Evolutionary conservation across 202 grass and related monocot species (phyloP).

Genomic region (Musa balbisiana): DNA sequence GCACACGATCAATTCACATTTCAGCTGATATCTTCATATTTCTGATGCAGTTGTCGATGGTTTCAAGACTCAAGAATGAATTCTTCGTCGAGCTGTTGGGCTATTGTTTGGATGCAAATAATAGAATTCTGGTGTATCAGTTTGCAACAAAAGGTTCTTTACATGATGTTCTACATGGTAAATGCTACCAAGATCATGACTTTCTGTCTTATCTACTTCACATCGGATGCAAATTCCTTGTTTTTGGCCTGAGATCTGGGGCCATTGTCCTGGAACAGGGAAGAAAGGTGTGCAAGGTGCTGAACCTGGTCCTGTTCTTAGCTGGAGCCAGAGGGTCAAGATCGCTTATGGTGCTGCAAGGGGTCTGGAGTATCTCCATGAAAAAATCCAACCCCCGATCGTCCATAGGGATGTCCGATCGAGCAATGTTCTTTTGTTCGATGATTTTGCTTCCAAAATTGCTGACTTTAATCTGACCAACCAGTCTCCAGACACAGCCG

Average conservation of each 20-base stretch:
- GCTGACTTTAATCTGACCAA: slow-evolving; percentile 93
- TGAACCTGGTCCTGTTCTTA: slow-evolving; percentile 49
- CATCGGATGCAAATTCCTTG: not conserved
- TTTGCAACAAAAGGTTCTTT: slow-evolving; percentile 69
- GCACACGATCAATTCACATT: not conserved
- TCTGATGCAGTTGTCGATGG: slow-evolving; percentile 46
- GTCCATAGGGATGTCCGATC: slow-evolving; percentile 85
- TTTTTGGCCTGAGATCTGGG: not conserved
- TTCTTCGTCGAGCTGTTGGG: slow-evolving; percentile 68
- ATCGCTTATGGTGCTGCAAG: slow-evolving; percentile 66
- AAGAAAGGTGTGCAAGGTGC: slow-evolving; percentile 79
- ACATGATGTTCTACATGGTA: slow-evolving; percentile 75
- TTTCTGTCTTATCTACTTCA: not conserved
- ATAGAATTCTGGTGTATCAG: slow-evolving; percentile 66
- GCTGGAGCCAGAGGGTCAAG: slow-evolving; percentile 57
- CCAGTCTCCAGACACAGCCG: slow-evolving; percentile 76
- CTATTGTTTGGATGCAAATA: slow-evolving; percentile 83
- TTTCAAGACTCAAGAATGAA: slow-evolving; percentile 56
- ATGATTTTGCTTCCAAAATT: slow-evolving; percentile 61
- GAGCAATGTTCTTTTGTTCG: slow-evolving; percentile 89
- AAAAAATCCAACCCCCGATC: slow-evolving; percentile 56
- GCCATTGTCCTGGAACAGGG: slow-evolving; percentile 24
- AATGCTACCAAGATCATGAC: not conserved
- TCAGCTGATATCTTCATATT: not conserved
- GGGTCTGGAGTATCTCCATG: slow-evolving; percentile 78